A percentile compares a stretch with the other conserved stretches of the same genome.
Conservation (phyloP, 495 filamentous ascomycete species). For the Sordaria brevicollis region DNA sequence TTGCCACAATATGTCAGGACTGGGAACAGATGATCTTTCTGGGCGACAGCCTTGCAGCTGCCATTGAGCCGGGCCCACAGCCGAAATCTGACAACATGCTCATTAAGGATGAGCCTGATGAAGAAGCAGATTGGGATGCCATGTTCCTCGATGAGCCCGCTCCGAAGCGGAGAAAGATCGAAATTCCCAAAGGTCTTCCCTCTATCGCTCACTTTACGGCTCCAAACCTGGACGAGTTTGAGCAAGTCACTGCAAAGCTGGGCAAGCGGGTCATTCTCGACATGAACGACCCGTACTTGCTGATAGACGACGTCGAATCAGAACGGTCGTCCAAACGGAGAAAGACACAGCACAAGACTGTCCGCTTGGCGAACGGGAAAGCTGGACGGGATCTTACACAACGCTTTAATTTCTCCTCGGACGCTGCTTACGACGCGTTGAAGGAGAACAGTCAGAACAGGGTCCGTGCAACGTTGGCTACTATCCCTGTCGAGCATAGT, state of each 20-base stretch:
- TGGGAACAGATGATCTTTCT: conserved; percentile 55
- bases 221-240: conserved; percentile 40
- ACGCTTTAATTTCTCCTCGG: conserved; percentile 92
- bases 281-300: conserved; percentile 77
- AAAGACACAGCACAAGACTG: conserved; percentile 35
- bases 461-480: conserved; percentile 80
- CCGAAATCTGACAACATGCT: conserved; percentile 13
- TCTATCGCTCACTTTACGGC: conserved; percentile 30
- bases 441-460: conserved; percentile 97
- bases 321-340: conserved; percentile 39
- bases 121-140: conserved; percentile 45
- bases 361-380: conserved; percentile 44
- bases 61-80: conserved; percentile 8
- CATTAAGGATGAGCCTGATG: conserved; percentile 28
- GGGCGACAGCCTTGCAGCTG: conserved; percentile 13
- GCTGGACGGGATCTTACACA: conserved; percentile 52
- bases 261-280: conserved; percentile 75
- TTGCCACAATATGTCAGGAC: conserved; percentile 71
- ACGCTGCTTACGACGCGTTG: conserved; percentile 86
- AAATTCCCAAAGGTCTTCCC: conserved; percentile 29
- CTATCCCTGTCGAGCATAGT: conserved; percentile 78
- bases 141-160: conserved; percentile 34
- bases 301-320: conserved; percentile 48
- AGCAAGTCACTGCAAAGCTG: conserved; percentile 53
- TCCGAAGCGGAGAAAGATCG: conserved; percentile 27